These are phyloP conservation scores for Pythium periplocum DNA, from an alignment of 352 stramenopile species.

Conservation along the genomic window DNA sequence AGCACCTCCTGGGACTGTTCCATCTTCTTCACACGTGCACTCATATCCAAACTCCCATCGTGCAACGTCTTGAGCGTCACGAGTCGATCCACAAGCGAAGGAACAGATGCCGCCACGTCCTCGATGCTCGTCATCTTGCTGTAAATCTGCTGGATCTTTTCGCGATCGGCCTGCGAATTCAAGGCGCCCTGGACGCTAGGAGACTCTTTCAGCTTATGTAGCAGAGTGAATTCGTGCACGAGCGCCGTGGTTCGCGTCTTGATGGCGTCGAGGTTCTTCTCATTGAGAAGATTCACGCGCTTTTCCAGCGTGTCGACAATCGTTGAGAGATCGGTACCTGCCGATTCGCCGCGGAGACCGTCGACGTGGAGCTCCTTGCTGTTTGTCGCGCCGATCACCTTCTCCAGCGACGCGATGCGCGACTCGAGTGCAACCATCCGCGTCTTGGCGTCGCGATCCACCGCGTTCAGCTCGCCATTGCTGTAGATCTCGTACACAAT, in stretches of 20 bases:
- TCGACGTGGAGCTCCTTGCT: slow-evolving; percentile 45
- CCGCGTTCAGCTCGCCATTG: slow-evolving; percentile 63
- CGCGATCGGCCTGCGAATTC: slow-evolving; percentile 48
- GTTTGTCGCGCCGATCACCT: slow-evolving; percentile 47
- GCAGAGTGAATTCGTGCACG: slow-evolving; percentile 68
- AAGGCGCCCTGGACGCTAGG: slow-evolving; percentile 49
- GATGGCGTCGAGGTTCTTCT: slow-evolving; percentile 75
- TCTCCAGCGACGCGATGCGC: slow-evolving; percentile 54
- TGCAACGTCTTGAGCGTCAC: slow-evolving; percentile 68
- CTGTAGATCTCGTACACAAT: slow-evolving; percentile 83
- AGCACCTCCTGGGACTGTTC: slow-evolving; percentile 57
- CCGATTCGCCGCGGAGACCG: slow-evolving; percentile 19
- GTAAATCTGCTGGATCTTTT: slow-evolving; percentile 70
- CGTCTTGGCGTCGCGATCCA: slow-evolving; percentile 61
- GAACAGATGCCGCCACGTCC: slow-evolving; percentile 50
- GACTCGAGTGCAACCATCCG: slow-evolving; percentile 54
- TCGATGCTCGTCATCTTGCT: slow-evolving; percentile 60
- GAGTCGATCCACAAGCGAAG: slow-evolving; percentile 65
- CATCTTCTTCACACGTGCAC: slow-evolving; percentile 46
- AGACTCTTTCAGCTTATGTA: slow-evolving; percentile 78
- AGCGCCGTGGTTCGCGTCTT: slow-evolving; percentile 72
- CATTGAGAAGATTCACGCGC: slow-evolving; percentile 59
- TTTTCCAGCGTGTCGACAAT: slow-evolving; percentile 56
- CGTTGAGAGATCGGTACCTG: slow-evolving; percentile 33
- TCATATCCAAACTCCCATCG: slow-evolving; percentile 51